These are phyloP conservation scores for Backusella parvicylindrica DNA, from an alignment of 192 early-diverging fungal genomes.

Conservation along the genomic window DNA sequence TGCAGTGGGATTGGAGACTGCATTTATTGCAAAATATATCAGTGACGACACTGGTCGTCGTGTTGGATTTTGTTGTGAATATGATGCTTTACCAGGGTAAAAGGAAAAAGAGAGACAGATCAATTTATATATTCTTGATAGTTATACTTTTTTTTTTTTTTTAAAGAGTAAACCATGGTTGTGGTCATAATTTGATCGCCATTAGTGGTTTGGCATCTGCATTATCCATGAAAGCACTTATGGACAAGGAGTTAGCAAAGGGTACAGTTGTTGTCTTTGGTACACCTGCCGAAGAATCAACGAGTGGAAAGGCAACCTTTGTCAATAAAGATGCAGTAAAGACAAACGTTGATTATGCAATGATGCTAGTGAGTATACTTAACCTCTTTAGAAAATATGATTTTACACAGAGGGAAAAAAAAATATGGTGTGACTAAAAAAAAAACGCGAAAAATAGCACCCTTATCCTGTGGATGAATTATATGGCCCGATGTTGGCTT, in stretches of 20 bases:
- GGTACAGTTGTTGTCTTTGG: conserved; percentile 60
- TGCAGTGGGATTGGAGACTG: conserved; percentile 66
- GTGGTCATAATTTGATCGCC: conserved; percentile 69
- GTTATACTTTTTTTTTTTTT: neutral
- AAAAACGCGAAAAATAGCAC: conserved; percentile 10
- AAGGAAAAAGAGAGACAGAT: too few relatives aligned
- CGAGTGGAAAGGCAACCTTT: conserved; percentile 72
- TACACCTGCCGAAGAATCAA: conserved; percentile 62
- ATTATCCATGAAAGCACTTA: conserved; percentile 36
- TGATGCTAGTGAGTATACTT: conserved; percentile 57
- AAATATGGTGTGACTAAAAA: neutral
- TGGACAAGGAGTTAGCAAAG: conserved; percentile 38
- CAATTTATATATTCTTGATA: too few relatives aligned
- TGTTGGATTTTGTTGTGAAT: conserved; percentile 51
- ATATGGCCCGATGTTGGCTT: conserved; percentile 27
- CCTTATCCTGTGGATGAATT: conserved; percentile 38
- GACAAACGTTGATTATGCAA: conserved; percentile 53
- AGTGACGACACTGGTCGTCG: conserved; percentile 36
- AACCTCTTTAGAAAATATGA: neutral
- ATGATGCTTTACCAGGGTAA: conserved; percentile 67
- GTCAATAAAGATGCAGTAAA: conserved; percentile 64
- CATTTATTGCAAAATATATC: conserved; percentile 69
- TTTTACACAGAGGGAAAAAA: neutral
- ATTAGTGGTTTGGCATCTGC: conserved; percentile 58
- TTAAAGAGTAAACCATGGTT: conserved; percentile 47